Evolutionary conservation across 2,329 filamentous ascomycete genomes (phyloP).

Genomic region (Aureobasidium mangrovei): DNA sequence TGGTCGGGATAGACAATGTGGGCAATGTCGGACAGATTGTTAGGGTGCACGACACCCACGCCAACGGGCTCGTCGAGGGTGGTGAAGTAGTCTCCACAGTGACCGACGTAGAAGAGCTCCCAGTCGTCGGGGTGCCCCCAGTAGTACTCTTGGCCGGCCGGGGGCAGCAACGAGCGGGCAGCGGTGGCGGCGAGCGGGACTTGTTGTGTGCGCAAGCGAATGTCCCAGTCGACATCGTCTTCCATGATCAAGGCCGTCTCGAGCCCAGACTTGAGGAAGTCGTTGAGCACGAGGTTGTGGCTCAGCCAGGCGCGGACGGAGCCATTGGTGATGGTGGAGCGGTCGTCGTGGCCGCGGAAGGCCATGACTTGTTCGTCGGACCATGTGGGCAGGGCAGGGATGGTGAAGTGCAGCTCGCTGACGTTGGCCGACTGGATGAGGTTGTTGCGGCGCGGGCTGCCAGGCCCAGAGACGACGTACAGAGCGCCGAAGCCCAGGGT

Average conservation of each 20-base stretch:
- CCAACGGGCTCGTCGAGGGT: conserved; percentile 13
- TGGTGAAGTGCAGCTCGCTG: conserved; percentile 30
- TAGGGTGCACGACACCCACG: conserved; percentile 19
- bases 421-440: conserved; percentile 33
- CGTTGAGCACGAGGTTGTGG: conserved; percentile 31
- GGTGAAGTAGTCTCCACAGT: conserved; percentile 33
- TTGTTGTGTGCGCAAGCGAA: conserved; percentile 35
- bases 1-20: conserved; percentile 29
- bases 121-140: conserved; percentile 33
- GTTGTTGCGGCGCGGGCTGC: conserved; percentile 27
- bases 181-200: conserved; percentile 34
- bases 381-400: conserved; percentile 32
- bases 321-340: conserved; percentile 28
- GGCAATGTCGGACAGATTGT: conserved; percentile 22
- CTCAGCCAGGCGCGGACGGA: conserved; percentile 34
- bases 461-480: conserved; percentile 29
- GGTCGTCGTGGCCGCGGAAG: conserved; percentile 23
- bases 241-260: conserved; percentile 37
- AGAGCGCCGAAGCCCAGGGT: conserved; percentile 30
- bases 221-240: conserved; percentile 40
- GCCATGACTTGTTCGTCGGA: conserved; percentile 26
- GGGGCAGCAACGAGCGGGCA: conserved; percentile 26
- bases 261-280: conserved; percentile 34
- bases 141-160: conserved; percentile 20
- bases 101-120: conserved; percentile 34